These are phyloP conservation scores for Xylaria telfairii DNA, from an alignment of 495 filamentous ascomycete genomes.

Conservation along the genomic window DNA sequence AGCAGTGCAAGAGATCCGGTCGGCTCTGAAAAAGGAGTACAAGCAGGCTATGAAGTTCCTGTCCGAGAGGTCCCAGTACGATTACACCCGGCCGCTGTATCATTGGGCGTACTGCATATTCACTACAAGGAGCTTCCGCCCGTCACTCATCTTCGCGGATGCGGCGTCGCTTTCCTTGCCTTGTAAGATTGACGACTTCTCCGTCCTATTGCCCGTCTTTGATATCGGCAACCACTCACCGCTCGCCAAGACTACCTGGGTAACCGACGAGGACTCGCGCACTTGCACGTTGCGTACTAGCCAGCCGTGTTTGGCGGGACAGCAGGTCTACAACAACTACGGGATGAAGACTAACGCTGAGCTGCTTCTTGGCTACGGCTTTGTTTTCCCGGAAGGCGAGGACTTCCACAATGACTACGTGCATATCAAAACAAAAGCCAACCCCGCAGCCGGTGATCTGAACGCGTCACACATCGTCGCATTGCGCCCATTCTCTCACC, in stretches of 20 bases:
- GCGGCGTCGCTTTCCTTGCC: slow-evolving; percentile 29
- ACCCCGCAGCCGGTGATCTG: slow-evolving; percentile 34
- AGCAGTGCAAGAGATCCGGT: slow-evolving; percentile 52
- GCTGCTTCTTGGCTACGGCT: slow-evolving; percentile 60
- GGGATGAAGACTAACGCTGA: slow-evolving; percentile 60
- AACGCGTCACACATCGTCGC: slow-evolving; percentile 45
- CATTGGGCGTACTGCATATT: slow-evolving; percentile 63
- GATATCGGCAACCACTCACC: slow-evolving; percentile 61
- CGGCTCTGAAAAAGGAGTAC: slow-evolving; percentile 49
- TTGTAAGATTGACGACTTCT: slow-evolving; percentile 53
- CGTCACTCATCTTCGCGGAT: slow-evolving; percentile 50
- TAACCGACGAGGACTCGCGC: slow-evolving; percentile 30
- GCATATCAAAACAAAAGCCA: slow-evolving; percentile 50
- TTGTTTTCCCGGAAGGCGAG: slow-evolving; percentile 48
- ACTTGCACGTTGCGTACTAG: slow-evolving; percentile 31
- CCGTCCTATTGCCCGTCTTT: slow-evolving; percentile 57
- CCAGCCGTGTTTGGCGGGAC: slow-evolving; percentile 32
- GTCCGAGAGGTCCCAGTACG: slow-evolving; percentile 39
- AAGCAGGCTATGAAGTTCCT: slow-evolving; percentile 49
- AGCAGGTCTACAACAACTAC: slow-evolving; percentile 61
- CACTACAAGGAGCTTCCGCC: slow-evolving; percentile 59
- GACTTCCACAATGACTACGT: slow-evolving; percentile 57
- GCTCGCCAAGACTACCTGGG: slow-evolving; percentile 50
- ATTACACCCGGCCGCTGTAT: slow-evolving; percentile 54
- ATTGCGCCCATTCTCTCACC: slow-evolving; percentile 44